These are phyloP conservation scores for Tetrapisispora iriomotensis DNA, from an alignment of 805 yeast genomes.

Conservation along the genomic window DNA sequence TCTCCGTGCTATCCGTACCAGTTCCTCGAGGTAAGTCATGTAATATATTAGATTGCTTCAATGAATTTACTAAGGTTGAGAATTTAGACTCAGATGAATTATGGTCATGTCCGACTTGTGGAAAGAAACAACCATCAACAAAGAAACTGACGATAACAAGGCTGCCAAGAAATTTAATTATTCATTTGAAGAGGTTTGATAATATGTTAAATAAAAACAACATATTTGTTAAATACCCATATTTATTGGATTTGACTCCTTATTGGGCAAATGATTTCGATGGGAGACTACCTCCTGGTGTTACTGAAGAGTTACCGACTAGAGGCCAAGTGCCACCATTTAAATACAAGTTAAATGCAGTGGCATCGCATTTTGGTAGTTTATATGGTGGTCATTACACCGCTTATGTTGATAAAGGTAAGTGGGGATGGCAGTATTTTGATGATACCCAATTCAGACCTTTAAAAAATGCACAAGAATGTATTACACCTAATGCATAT, in stretches of 20 bases:
- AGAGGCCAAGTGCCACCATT: slow-evolving; percentile 79
- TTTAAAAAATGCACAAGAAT: slow-evolving; percentile 40
- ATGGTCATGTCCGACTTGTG: slow-evolving; percentile 80
- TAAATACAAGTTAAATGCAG: slow-evolving; percentile 65
- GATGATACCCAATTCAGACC: slow-evolving; percentile 67
- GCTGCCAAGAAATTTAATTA: slow-evolving; percentile 65
- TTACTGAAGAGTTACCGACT: slow-evolving; percentile 40
- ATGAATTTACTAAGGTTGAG: slow-evolving; percentile 71
- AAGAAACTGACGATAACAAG: slow-evolving; percentile 69
- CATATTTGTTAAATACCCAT: slow-evolving; percentile 59
- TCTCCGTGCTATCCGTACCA: slow-evolving; percentile 71
- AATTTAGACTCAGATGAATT: slow-evolving; percentile 67
- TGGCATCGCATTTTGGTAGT: slow-evolving; percentile 76
- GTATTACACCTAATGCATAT: slow-evolving; percentile 68
- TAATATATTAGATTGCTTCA: slow-evolving; percentile 54
- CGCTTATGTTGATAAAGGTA: slow-evolving; percentile 59
- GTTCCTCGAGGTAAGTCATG: slow-evolving; percentile 43
- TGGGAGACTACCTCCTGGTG: slow-evolving; percentile 20
- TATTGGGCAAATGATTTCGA: slow-evolving; percentile 49
- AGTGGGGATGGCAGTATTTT: slow-evolving; percentile 66
- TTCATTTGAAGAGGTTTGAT: slow-evolving; percentile 78
- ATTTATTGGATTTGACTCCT: slow-evolving; percentile 51
- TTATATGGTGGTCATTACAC: slow-evolving; percentile 86
- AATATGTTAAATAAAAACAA: slow-evolving; percentile 42
- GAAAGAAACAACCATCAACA: slow-evolving; percentile 49